Percentiles rank a stretch among this genome's conserved stretches.
phyloP scores from a whole-genome alignment of 805 yeast genomes.

The Starmerella apicola region DNA sequence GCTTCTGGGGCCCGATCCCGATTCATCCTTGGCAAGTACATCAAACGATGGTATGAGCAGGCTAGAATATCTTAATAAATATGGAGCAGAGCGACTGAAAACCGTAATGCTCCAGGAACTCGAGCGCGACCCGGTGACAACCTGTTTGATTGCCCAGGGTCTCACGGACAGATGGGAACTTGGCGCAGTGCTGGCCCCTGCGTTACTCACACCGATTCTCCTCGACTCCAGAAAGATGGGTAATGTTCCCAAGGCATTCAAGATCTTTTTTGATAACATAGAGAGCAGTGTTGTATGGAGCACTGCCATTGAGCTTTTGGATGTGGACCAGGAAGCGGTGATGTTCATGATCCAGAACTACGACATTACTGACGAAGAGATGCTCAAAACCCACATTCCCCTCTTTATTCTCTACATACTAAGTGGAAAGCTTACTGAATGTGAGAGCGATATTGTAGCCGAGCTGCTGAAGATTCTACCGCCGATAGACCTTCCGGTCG shows the following conservation, averaged over 20 bases:
- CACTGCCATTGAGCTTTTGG: constrained; percentile 37
- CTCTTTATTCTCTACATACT: constrained; percentile 37
- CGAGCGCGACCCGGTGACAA: constrained; percentile 23
- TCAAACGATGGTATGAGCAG: constrained; percentile 26
- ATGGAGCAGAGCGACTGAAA: constrained; percentile 41
- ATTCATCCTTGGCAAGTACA: background rate
- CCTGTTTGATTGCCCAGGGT: constrained; percentile 54
- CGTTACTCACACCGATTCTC: constrained; percentile 54
- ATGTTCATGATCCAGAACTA: constrained; percentile 51
- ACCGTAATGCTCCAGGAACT: constrained; percentile 40
- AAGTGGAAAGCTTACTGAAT: constrained; percentile 1
- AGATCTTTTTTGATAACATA: constrained; percentile 69
- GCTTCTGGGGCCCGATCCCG: constrained; percentile 69
- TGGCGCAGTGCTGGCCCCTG: constrained; percentile 61
- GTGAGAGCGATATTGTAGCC: constrained; percentile 26
- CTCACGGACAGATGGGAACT: constrained; percentile 93
- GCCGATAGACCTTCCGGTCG: constrained; percentile 29
- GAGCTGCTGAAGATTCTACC: constrained; percentile 46
- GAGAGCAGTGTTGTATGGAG: constrained; percentile 75
- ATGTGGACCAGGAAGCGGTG: constrained; percentile 35
- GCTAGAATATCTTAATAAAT: constrained; percentile 45
- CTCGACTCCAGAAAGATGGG: constrained; percentile 21
- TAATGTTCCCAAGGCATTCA: constrained; percentile 34
- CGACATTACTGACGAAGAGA: constrained; percentile 77
- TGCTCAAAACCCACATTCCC: constrained; percentile 66